Percentiles rank a stretch among this genome's conserved stretches.
These are phyloP conservation scores for Raffaelea albimanens DNA, from an alignment of 2,329 filamentous ascomycete species.

Conservation along the genomic window DNA sequence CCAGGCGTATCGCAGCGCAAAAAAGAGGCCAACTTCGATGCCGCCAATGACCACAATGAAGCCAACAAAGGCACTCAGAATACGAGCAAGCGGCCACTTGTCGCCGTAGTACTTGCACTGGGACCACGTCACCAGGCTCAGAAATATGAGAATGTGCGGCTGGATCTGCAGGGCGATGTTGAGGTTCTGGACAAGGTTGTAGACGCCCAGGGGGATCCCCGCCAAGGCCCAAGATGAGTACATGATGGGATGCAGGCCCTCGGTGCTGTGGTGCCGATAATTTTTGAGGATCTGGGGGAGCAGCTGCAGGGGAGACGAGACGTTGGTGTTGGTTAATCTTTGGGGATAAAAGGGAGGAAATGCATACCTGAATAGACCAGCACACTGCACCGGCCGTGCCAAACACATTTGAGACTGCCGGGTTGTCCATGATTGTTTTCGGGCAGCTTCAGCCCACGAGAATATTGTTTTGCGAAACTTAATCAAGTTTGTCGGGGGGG, in stretches of 20 bases:
- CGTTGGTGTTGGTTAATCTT: too few species aligned
- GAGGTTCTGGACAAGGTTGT: constrained; percentile 32
- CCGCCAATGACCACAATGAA: constrained; percentile 49
- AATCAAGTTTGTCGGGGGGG: too few species aligned
- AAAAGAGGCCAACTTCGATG: constrained; percentile 49
- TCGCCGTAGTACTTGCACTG: constrained; percentile 34
- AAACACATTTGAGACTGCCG: constrained; percentile 46
- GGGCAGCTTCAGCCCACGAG: too few species aligned
- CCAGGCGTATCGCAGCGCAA: constrained; percentile 40
- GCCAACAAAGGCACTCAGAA: constrained; percentile 35
- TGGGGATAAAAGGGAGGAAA: constrained; percentile 4
- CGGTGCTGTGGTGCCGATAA: constrained; percentile 54
- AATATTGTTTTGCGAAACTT: too few species aligned
- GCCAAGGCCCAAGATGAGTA: constrained; percentile 64
- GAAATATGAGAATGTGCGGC: constrained; percentile 30
- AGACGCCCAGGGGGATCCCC: constrained; percentile 54
- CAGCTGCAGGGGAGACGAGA: constrained; percentile 33
- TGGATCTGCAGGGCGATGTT: constrained; percentile 32
- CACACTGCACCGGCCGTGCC: constrained; percentile 52
- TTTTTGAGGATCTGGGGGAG: constrained; percentile 64
- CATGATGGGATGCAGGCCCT: constrained; percentile 58
- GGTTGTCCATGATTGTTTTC: constrained; percentile 47
- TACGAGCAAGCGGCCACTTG: constrained; percentile 42
- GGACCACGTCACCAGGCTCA: constrained; percentile 33
- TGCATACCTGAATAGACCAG: constrained; percentile 55